Evolutionary conservation across 2,329 filamentous ascomycete species (phyloP).

Genomic region (Bipolaris victoriae): DNA sequence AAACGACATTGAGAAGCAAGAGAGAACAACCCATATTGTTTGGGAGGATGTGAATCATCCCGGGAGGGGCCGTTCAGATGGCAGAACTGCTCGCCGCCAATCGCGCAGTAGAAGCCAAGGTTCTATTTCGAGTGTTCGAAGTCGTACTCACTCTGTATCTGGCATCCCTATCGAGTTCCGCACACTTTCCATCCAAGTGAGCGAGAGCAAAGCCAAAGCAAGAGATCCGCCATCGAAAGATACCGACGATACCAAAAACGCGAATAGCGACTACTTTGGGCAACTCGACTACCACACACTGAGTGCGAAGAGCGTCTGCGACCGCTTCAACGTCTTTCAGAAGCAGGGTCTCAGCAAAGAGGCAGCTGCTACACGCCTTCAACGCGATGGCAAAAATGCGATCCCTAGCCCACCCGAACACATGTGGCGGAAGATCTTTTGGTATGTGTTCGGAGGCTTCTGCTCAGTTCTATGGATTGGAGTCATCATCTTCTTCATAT

Average conservation of each 20-base stretch:
- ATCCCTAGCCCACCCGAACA: not conserved
- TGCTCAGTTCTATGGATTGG: conserved; percentile 2
- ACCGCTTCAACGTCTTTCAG: not conserved
- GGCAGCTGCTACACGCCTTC: not conserved
- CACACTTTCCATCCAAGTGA: not conserved
- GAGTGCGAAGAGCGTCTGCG: not conserved
- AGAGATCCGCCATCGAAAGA: not conserved
- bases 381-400: conserved; percentile 1
- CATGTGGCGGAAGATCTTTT: not conserved
- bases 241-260: not conserved
- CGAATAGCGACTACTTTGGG: not conserved
- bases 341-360: conserved; percentile 4
- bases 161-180: conserved; percentile 4
- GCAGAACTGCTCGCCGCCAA: not conserved
- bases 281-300: conserved; percentile 1
- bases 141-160: not conserved
- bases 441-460: conserved; percentile 3
- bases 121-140: conserved; percentile 1
- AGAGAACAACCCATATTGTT: not conserved
- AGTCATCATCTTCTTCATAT: conserved; percentile 6
- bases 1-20: not conserved
- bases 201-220: not conserved
- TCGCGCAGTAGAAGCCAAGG: not conserved
- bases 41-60: not conserved
- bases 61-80: not conserved